Conservation (phyloP, 1,284 basidiomycete genomes). For the Thelephora terrestris region DNA sequence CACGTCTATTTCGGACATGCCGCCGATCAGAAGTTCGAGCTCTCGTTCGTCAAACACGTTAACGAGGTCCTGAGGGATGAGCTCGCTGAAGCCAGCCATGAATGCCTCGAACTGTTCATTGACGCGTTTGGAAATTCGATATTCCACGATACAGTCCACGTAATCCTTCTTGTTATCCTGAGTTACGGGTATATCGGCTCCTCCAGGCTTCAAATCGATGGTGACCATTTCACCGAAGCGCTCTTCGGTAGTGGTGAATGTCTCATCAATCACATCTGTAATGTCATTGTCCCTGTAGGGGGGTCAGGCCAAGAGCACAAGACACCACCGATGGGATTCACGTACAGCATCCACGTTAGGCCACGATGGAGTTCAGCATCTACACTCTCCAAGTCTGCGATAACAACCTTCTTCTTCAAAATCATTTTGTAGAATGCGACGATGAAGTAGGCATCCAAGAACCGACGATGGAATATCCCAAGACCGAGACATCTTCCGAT, state of each 20-base stretch:
- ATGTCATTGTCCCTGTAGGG: constrained; percentile 81
- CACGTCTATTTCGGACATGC: constrained; percentile 98
- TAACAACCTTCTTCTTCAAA: constrained; percentile 74
- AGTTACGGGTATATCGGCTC: constrained; percentile 79
- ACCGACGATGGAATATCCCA: constrained; percentile 96
- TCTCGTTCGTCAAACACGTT: constrained; percentile 98
- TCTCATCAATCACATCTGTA: constrained; percentile 89
- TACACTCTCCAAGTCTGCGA: constrained; percentile 85
- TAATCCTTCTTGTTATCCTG: constrained; percentile 99
- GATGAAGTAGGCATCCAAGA: constrained; percentile 99
- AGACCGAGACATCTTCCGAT: constrained; percentile 92
- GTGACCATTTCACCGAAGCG: constrained; percentile 96
- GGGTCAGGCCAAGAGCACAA: neutral
- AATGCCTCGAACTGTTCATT: constrained; percentile 95
- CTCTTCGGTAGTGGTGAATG: constrained; percentile 92
- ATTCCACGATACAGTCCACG: constrained; percentile 89
- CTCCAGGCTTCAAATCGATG: constrained; percentile 85
- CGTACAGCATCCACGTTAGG: constrained; percentile 94
- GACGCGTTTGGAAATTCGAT: constrained; percentile 89
- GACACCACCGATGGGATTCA: constrained; percentile 9
- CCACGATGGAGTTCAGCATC: constrained; percentile 89
- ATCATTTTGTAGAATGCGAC: constrained; percentile 99
- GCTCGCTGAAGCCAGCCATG: constrained; percentile 90
- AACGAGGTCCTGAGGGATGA: constrained; percentile 91
- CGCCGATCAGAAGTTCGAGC: constrained; percentile 92